These are phyloP conservation scores for Echria macrotheca DNA, from an alignment of 495 filamentous ascomycete genomes.

Conservation along the genomic window DNA sequence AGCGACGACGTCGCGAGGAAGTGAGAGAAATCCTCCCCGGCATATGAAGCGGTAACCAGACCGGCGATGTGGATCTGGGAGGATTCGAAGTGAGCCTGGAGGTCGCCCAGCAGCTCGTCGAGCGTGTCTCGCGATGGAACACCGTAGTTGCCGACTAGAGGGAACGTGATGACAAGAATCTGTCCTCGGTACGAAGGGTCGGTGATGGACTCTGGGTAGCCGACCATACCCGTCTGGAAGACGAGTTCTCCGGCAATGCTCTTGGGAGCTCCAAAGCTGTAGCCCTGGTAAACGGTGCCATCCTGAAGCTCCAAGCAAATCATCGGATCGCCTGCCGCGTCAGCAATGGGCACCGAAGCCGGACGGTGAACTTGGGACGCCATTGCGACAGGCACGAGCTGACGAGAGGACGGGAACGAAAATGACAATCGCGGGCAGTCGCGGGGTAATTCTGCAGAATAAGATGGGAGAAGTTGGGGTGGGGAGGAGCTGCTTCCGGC, in stretches of 20 bases:
- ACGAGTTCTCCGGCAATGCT: conserved; percentile 93
- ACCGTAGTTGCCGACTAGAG: conserved; percentile 96
- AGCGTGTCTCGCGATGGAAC: conserved; percentile 78
- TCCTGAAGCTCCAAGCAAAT: conserved; percentile 87
- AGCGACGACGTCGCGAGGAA: conserved; percentile 84
- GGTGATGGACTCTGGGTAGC: conserved; percentile 97
- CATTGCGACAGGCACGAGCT: conserved; percentile 25
- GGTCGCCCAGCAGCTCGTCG: conserved; percentile 73
- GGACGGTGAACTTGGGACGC: conserved; percentile 47
- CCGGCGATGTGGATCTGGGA: conserved; percentile 88
- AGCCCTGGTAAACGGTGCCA: conserved; percentile 80
- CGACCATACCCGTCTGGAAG: conserved; percentile 99
- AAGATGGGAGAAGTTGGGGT: conserved; percentile 3
- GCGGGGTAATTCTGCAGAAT: neutral
- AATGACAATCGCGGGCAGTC: no score
- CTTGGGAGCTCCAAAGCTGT: conserved; percentile 91
- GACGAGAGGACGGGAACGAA: conserved; percentile 1
- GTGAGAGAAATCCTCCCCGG: conserved; percentile 92
- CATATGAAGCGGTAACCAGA: conserved; percentile 82
- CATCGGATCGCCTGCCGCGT: conserved; percentile 47
- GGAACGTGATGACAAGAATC: conserved; percentile 96
- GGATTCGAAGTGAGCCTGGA: conserved; percentile 89
- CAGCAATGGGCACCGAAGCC: conserved; percentile 45
- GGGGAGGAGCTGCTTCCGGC: conserved; percentile 10
- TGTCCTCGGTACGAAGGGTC: conserved; percentile 98